Evolutionary conservation across 1,284 basidiomycete species (phyloP).

Genomic region (Sanghuangporus weigelae): DNA sequence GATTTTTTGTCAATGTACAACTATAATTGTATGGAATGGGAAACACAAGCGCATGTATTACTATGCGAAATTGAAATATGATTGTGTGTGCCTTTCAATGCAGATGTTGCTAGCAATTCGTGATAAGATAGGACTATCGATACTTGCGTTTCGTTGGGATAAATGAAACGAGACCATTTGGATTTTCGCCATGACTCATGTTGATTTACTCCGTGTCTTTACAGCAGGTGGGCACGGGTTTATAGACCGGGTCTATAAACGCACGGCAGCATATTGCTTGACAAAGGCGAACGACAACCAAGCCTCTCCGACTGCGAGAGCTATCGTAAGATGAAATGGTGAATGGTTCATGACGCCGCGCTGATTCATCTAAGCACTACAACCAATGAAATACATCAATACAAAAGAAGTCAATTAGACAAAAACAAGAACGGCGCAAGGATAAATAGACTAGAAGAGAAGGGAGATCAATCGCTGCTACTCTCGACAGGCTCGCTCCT

Average conservation of each 20-base stretch:
- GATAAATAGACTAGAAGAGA: background rate
- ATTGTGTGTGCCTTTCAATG: background rate
- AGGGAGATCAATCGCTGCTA: constrained; percentile 4
- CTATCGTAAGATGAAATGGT: no score
- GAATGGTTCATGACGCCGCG: no score
- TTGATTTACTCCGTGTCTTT: no score
- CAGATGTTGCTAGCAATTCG: background rate
- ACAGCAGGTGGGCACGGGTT: no score
- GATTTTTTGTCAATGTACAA: background rate
- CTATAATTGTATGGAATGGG: background rate
- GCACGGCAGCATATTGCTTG: no score
- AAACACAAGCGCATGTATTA: background rate
- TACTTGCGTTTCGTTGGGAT: background rate
- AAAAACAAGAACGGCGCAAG: background rate
- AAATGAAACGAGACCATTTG: no score
- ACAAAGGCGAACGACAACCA: no score
- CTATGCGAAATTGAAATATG: background rate
- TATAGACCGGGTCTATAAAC: no score
- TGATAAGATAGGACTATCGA: background rate
- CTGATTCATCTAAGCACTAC: background rate
- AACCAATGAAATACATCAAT: background rate
- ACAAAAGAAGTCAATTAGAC: background rate
- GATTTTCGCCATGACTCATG: no score
- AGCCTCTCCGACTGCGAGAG: no score
- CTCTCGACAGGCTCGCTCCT: constrained; percentile 21